Percentiles rank a stretch among this genome's conserved stretches.
phyloP scores from a whole-genome alignment of 2,329 filamentous ascomycete species.

The Coniella lustricola region DNA sequence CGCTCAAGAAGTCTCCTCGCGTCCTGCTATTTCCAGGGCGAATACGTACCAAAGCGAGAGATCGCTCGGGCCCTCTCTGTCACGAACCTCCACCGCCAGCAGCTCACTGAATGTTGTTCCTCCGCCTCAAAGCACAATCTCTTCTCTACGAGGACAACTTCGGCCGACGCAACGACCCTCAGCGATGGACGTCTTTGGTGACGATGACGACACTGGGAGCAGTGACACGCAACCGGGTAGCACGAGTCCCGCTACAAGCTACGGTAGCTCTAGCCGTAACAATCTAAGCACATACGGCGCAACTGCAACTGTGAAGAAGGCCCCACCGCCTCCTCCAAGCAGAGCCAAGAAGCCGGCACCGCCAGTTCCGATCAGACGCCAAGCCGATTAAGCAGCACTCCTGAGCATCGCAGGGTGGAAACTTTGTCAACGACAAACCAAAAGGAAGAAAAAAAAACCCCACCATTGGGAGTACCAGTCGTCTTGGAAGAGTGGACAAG shows the following conservation, averaged over 20 bases:
- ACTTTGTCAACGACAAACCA: background rate
- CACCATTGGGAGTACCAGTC: too few species aligned
- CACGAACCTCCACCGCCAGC: constrained; percentile 11
- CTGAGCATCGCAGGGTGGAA: background rate
- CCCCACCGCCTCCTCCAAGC: constrained; percentile 39
- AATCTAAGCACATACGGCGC: constrained; percentile 28
- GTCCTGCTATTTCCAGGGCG: constrained; percentile 31
- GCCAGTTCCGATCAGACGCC: constrained; percentile 37
- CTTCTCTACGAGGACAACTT: constrained; percentile 34
- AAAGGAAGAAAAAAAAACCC: background rate
- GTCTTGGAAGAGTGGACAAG: too few species aligned
- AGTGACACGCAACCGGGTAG: constrained; percentile 47
- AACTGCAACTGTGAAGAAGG: constrained; percentile 24
- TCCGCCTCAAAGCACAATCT: constrained; percentile 23
- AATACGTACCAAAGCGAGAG: constrained; percentile 31
- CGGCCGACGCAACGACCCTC: constrained; percentile 39
- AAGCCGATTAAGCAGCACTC: constrained; percentile 12
- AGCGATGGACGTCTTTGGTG: constrained; percentile 38
- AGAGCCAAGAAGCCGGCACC: constrained; percentile 49
- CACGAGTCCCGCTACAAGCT: constrained; percentile 50
- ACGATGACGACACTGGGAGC: constrained; percentile 43
- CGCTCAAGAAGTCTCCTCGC: constrained; percentile 21
- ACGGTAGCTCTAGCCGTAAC: constrained; percentile 45
- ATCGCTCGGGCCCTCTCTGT: constrained; percentile 8
- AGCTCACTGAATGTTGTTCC: constrained; percentile 15